A percentile compares a stretch with the other conserved stretches of the same genome.
Evolutionary conservation across 140 eudicot genomes (phyloP).

Genomic region (Artemisia princeps): DNA sequence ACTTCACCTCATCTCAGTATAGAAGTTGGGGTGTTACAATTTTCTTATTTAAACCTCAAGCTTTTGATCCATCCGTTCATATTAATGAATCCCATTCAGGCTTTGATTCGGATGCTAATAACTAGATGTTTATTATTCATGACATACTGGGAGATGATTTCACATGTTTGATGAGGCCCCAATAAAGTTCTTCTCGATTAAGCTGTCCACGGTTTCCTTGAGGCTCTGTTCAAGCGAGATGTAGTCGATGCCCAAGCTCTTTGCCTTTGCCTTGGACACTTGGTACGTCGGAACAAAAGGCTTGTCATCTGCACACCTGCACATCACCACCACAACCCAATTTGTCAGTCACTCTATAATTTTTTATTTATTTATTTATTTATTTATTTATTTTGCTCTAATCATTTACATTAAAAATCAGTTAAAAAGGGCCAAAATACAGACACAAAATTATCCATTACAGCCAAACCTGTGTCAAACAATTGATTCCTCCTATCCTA

Average conservation of each 20-base stretch:
- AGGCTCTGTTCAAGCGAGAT: constrained; percentile 37
- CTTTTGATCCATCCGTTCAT: too few species aligned
- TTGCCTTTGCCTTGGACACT: constrained; percentile 39
- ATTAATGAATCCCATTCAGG: too few species aligned
- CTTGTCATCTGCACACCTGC: constrained; percentile 48
- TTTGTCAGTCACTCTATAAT: background rate
- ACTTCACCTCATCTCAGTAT: too few species aligned
- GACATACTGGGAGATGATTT: constrained; percentile 7
- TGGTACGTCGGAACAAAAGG: constrained; percentile 38
- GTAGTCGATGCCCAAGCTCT: constrained; percentile 44
- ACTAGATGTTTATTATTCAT: background rate
- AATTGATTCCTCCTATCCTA: too few species aligned
- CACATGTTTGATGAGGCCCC: constrained; percentile 30
- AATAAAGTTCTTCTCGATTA: constrained; percentile 42
- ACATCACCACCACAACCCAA: constrained; percentile 2
- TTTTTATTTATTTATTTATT: too few species aligned
- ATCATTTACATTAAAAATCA: too few species aligned
- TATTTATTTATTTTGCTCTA: too few species aligned
- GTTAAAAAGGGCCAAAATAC: too few species aligned
- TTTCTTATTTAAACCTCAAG: too few species aligned
- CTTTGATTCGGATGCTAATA: background rate
- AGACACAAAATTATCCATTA: too few species aligned
- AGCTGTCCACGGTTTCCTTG: constrained; percentile 48
- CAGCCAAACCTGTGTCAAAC: too few species aligned
- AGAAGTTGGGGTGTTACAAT: too few species aligned